Percentiles rank a stretch among this genome's conserved stretches.
Conservation (phyloP, 441 rosid species). For the Gossypium laxum region DNA sequence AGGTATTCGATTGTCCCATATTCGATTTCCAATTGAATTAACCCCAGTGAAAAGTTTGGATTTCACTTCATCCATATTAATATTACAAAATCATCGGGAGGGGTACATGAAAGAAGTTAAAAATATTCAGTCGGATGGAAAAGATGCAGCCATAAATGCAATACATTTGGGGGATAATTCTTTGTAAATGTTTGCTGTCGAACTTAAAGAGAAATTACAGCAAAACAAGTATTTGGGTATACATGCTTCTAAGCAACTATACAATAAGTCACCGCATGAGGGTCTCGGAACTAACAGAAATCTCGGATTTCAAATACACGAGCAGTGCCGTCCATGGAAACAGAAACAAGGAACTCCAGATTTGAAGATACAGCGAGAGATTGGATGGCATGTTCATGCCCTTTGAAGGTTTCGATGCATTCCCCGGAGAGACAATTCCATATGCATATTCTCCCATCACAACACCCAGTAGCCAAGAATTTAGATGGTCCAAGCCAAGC, state of each 20-base stretch:
- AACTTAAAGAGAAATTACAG: background rate
- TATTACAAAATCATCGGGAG: too few relatives aligned
- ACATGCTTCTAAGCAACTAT: background rate
- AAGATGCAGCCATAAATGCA: background rate
- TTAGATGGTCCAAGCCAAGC: constrained; percentile 60
- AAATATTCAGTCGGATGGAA: background rate
- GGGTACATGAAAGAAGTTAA: too few relatives aligned
- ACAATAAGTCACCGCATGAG: background rate
- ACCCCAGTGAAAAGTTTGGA: too few relatives aligned
- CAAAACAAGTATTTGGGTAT: background rate
- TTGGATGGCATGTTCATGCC: constrained; percentile 51
- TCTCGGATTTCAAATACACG: constrained; percentile 59
- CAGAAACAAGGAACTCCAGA: constrained; percentile 50
- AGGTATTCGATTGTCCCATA: too few relatives aligned
- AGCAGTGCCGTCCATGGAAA: constrained; percentile 55
- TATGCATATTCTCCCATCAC: constrained; percentile 54
- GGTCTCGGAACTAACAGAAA: constrained; percentile 22
- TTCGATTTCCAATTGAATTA: too few relatives aligned
- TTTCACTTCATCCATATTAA: too few relatives aligned
- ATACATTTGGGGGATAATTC: background rate
- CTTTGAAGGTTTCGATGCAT: constrained; percentile 47
- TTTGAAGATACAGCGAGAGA: constrained; percentile 41
- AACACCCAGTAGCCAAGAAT: constrained; percentile 61
- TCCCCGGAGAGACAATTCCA: constrained; percentile 76
- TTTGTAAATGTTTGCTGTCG: background rate